Evolutionary conservation across 441 rosid species (phyloP), one percentile per base, ranked within the genome.

Genomic region (Biscutella laevigata): DNA sequence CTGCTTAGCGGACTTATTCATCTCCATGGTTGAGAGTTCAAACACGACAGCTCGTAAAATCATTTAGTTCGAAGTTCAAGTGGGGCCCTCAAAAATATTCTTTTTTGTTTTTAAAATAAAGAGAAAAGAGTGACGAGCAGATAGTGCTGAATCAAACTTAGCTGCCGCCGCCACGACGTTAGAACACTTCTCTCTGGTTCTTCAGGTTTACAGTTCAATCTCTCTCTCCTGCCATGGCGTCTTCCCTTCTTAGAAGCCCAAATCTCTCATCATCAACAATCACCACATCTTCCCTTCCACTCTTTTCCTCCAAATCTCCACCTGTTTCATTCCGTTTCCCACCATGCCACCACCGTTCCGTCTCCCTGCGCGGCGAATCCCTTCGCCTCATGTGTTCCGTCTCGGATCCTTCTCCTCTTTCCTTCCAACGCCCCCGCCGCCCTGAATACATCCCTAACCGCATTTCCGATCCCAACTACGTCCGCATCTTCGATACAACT

Each of bases 401-500:
- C 39, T 42, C 61, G 16, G 66, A 59, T 50, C 58, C 49, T 37
- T 35, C 70, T 16, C 59, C 55, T 7, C 49, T 44, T 61, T 14
- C 27, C 7, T 44, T 15, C 27, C 49, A 25, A 19, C 40, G 42
- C 21, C 59, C 44, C 17, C 68, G 64, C 66, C 84, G 83, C 0
- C 92, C 95, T 0, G 67, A 67, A 0, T 87, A 87, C 70, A 50
- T 84, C 52, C 96, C 98, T 24, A 72, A 64, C 74, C 80, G 56
- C 34, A 84, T 90, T 30, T 44, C 82, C 1, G 80, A 82, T 66
- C 88, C 96, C 14, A 65, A 62, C 38, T 91, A 87, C 52, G 85
- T 91, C 53, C 84, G 98, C 15, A 36, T 91, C 58, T 91, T 88
- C 60, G 96, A 87, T 58, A 87, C 98, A 6, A 87, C 98, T 42